phyloP scores from a whole-genome alignment of 2,329 filamentous ascomycete species.

The Hypomyces rosellus region DNA sequence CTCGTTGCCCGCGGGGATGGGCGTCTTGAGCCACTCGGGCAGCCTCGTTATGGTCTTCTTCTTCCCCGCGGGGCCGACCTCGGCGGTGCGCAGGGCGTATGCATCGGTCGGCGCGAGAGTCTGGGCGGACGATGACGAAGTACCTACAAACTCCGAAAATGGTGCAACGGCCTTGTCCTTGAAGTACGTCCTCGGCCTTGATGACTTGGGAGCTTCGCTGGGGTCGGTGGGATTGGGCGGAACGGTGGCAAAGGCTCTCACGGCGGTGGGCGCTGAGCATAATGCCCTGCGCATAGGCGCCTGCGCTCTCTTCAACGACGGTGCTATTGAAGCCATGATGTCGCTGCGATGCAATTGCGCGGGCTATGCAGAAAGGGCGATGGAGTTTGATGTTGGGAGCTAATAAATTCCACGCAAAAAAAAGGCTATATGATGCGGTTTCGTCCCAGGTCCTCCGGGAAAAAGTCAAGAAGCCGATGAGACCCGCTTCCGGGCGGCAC shows the following conservation, averaged over 20 bases:
- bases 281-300: conserved; percentile 38
- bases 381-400: background rate
- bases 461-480: conserved; percentile 21
- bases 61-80: conserved; percentile 57
- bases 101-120: conserved; percentile 47
- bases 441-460: background rate
- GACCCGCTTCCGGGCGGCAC: conserved; percentile 12
- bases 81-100: conserved; percentile 54
- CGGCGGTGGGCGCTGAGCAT: conserved; percentile 22
- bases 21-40: conserved; percentile 93
- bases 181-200: conserved; percentile 46
- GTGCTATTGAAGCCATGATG: conserved; percentile 34
- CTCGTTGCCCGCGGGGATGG: conserved; percentile 71
- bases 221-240: conserved; percentile 28
- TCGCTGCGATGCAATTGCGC: background rate
- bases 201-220: conserved; percentile 16
- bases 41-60: conserved; percentile 65
- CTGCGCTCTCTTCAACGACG: conserved; percentile 36
- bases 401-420: background rate
- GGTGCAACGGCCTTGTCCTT: conserved; percentile 52
- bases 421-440: background rate
- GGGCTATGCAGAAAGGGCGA: conserved; percentile 2
- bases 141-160: conserved; percentile 51
- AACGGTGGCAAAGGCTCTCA: conserved; percentile 42
- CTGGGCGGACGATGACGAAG: conserved; percentile 32